Conservation (phyloP, 2,329 filamentous ascomycete genomes). For the Macroventuria anomochaeta region DNA sequence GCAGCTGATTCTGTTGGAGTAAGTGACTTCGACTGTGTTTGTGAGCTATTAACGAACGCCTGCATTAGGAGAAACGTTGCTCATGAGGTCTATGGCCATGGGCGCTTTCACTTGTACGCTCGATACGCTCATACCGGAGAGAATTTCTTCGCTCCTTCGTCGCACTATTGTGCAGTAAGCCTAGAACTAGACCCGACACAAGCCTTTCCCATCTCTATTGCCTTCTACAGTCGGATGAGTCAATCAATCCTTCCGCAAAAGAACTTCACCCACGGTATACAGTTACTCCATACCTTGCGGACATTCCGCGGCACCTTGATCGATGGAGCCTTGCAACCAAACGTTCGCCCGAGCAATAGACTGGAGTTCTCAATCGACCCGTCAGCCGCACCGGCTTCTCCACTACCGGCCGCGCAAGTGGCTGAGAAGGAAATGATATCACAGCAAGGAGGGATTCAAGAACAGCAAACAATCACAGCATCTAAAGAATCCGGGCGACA, state of each 20-base stretch:
- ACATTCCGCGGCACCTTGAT: constrained; percentile 31
- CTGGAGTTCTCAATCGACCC: neutral
- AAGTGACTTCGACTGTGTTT: neutral
- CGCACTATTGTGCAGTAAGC: neutral
- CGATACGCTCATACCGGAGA: neutral
- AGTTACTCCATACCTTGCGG: no score
- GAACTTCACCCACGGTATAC: no score
- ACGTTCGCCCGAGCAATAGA: constrained; percentile 15
- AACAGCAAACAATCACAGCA: no score
- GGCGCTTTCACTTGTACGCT: neutral
- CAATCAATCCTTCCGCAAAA: neutral
- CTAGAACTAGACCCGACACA: neutral
- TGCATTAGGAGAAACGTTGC: neutral
- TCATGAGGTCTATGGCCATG: neutral
- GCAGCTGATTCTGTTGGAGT: constrained; percentile 2
- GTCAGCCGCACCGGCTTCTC: neutral
- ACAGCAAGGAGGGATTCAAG: neutral
- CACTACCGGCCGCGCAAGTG: neutral
- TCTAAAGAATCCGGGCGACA: no score
- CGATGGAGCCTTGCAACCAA: constrained; percentile 28
- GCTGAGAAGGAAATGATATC: neutral
- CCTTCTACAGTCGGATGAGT: neutral
- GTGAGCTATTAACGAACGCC: neutral
- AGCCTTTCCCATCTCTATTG: neutral
- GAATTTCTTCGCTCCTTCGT: neutral